Evolutionary conservation across 441 rosid genomes (phyloP).

Genomic region (Raphanus hybrid): DNA sequence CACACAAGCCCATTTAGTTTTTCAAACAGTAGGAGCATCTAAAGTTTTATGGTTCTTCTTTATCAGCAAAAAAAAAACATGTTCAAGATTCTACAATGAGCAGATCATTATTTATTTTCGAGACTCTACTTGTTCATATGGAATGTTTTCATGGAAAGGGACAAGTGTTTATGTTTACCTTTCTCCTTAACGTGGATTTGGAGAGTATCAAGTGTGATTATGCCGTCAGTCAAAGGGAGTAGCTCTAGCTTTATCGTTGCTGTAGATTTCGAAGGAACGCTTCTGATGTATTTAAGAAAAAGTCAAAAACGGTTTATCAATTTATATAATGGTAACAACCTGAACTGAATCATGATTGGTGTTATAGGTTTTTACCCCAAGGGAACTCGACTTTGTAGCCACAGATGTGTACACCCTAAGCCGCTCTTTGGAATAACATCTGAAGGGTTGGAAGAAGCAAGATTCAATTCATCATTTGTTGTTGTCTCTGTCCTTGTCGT

Average conservation of each 20-base stretch:
- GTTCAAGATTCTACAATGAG: not conserved
- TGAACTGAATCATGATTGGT: constrained; percentile 21
- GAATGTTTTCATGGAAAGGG: constrained; percentile 11
- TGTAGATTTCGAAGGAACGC: constrained; percentile 88
- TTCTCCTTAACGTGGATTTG: constrained; percentile 92
- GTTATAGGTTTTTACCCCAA: constrained; percentile 66
- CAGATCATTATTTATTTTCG: constrained; percentile 4
- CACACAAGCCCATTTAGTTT: not conserved
- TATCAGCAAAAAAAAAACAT: not conserved
- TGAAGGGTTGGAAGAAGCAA: constrained; percentile 40
- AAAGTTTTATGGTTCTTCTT: not conserved
- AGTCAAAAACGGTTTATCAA: constrained; percentile 31
- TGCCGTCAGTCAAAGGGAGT: constrained; percentile 97
- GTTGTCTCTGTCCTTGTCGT: constrained; percentile 47
- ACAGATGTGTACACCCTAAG: constrained; percentile 84
- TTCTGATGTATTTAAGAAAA: constrained; percentile 53
- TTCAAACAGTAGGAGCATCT: not conserved
- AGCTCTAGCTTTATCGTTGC: constrained; percentile 93
- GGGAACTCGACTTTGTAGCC: constrained; percentile 99
- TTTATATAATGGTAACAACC: constrained; percentile 16
- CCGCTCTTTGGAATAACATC: constrained; percentile 74
- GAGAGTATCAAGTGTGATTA: constrained; percentile 86
- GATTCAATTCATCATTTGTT: constrained; percentile 46
- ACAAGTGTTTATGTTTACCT: constrained; percentile 58
- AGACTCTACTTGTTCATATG: not conserved